Conservation (phyloP, 306 rosid genomes). For the Acacia melanoxylon region DNA sequence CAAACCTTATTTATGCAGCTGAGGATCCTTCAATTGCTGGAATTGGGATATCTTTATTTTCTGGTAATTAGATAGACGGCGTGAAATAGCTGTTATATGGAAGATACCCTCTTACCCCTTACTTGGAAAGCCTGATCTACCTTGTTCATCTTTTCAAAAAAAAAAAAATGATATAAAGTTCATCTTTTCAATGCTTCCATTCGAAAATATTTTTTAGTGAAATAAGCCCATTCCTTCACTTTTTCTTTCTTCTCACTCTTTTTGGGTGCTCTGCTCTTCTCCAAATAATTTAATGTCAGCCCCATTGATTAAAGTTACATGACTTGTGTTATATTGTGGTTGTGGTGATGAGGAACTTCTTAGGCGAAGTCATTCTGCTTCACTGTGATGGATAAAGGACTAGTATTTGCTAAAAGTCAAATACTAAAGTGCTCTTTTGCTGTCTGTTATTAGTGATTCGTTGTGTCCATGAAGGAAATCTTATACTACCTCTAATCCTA, state of each 20-base stretch:
- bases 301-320: neutral
- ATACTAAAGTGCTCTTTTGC: no score
- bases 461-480: no score
- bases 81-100: neutral
- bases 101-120: neutral
- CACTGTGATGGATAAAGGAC: neutral
- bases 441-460: neutral
- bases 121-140: neutral
- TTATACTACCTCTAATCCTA: no score
- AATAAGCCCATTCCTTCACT: neutral
- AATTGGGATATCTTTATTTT: neutral
- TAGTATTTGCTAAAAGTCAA: neutral
- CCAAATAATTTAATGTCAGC: neutral
- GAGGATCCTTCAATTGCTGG: neutral
- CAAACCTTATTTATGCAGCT: no score
- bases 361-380: neutral
- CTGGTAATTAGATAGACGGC: neutral
- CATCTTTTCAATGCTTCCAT: neutral
- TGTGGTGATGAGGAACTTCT: neutral
- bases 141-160: neutral
- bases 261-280: neutral
- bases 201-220: neutral
- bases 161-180: no score
- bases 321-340: neutral
- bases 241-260: no score